Conservation (phyloP, 1,284 basidiomycete species). For the Fomitopsis betulina region DNA sequence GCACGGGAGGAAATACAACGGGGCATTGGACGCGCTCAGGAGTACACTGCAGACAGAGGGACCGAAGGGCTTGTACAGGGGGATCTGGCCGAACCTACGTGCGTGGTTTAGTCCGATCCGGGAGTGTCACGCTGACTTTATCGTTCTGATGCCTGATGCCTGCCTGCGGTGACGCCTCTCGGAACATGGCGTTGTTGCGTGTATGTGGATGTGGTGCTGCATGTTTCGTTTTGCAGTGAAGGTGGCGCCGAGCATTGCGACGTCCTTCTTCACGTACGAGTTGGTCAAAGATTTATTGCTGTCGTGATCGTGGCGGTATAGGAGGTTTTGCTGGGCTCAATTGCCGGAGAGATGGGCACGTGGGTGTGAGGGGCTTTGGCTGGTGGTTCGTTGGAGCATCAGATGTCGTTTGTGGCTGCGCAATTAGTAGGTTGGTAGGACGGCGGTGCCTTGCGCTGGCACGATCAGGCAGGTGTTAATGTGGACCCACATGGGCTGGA, state of each 20-base stretch:
- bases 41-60: constrained; percentile 77
- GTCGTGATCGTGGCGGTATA: constrained; percentile 15
- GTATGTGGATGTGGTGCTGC: constrained; percentile 8
- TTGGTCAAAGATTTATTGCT: constrained; percentile 45
- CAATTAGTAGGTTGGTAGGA: neutral
- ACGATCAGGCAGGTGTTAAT: neutral
- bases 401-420: neutral
- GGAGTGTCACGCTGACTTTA: constrained; percentile 1
- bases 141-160: neutral
- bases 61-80: constrained; percentile 73
- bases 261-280: constrained; percentile 80
- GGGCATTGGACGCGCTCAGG: constrained; percentile 73
- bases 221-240: constrained; percentile 50
- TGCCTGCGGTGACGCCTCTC: neutral
- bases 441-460: neutral
- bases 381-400: neutral
- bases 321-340: neutral
- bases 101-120: constrained; percentile 34
- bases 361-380: neutral
- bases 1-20: constrained; percentile 65
- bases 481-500: neutral
- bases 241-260: constrained; percentile 89
- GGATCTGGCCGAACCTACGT: constrained; percentile 90
- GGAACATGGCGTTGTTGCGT: neutral
- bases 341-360: neutral